These are phyloP conservation scores for Malassezia yamatoensis DNA, from an alignment of 1,284 basidiomycete species.

Conservation along the genomic window DNA sequence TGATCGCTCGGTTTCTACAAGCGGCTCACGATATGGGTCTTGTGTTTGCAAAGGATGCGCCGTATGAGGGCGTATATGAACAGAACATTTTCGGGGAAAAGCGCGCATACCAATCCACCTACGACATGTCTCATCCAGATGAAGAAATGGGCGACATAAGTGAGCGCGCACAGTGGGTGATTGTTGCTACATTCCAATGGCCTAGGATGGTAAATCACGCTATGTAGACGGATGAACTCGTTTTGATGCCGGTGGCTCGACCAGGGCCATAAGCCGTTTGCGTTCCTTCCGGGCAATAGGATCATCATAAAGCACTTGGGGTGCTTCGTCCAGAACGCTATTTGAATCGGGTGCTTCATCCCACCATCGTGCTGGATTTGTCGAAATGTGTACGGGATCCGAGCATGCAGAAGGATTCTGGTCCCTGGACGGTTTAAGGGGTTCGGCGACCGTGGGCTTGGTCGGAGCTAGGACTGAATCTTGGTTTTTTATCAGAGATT, in stretches of 20 bases:
- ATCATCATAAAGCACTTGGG: slow-evolving; percentile 31
- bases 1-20: slow-evolving; percentile 30
- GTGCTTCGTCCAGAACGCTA: background rate
- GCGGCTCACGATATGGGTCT: slow-evolving; percentile 15
- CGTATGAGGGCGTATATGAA: slow-evolving; percentile 28
- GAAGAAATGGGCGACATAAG: slow-evolving; percentile 41
- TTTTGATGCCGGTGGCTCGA: slow-evolving; percentile 9
- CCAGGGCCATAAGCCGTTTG: slow-evolving; percentile 22
- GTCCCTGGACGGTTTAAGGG: too few species aligned
- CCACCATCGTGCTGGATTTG: too few species aligned
- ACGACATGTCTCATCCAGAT: slow-evolving; percentile 1
- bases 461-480: too few species aligned
- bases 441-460: too few species aligned
- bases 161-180: slow-evolving; percentile 38
- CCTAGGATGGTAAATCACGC: background rate
- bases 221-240: background rate
- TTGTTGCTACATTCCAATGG: slow-evolving; percentile 29
- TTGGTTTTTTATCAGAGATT: too few species aligned
- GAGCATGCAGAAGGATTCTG: too few species aligned
- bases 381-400: too few species aligned
- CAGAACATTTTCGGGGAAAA: slow-evolving; percentile 21
- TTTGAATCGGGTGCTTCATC: too few species aligned
- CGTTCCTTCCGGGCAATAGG: slow-evolving; percentile 24
- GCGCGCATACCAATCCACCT: slow-evolving; percentile 12
- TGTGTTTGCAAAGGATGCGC: slow-evolving; percentile 17